Conservation (phyloP, 1,284 basidiomycete genomes). For the Anthracocystis panici-leucophaei region DNA sequence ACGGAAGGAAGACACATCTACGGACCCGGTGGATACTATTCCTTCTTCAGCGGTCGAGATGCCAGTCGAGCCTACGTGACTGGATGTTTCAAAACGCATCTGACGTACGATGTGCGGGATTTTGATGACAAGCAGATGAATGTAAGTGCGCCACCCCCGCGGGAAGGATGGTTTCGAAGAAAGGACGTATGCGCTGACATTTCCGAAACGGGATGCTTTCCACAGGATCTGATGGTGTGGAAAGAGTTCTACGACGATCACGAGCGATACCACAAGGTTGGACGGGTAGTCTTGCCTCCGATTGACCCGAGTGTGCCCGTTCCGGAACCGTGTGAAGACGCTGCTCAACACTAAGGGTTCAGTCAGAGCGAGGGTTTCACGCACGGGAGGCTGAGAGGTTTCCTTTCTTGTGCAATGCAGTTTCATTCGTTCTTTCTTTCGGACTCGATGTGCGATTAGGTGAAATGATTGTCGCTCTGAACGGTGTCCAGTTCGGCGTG, state of each 20-base stretch:
- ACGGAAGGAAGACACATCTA: slow-evolving; percentile 81
- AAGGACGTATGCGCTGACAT: not conserved
- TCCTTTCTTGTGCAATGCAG: not conserved
- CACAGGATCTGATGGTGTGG: slow-evolving; percentile 57
- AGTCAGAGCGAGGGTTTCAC: not conserved
- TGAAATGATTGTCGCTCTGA: too few species aligned
- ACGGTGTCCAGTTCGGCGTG: too few species aligned
- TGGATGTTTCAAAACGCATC: slow-evolving; percentile 66
- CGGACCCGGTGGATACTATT: slow-evolving; percentile 72
- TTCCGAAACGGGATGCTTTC: not conserved
- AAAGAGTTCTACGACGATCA: slow-evolving; percentile 62
- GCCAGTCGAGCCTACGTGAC: slow-evolving; percentile 67
- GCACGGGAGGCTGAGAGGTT: too few species aligned
- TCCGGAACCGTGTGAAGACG: slow-evolving; percentile 53
- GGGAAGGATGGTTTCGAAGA: not conserved
- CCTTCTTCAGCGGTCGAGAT: slow-evolving; percentile 65
- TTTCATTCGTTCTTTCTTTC: not conserved
- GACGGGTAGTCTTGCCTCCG: slow-evolving; percentile 52
- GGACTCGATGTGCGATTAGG: not conserved
- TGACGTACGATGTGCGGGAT: slow-evolving; percentile 67
- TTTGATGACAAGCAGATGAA: slow-evolving; percentile 51
- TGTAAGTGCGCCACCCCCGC: slow-evolving; percentile 32
- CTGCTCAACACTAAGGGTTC: slow-evolving; percentile 22
- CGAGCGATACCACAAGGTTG: slow-evolving; percentile 59
- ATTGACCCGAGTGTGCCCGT: slow-evolving; percentile 54